Percentiles rank a stretch among this genome's conserved stretches.
Conservation (phyloP, 768 basidiomycete species). For the Mycena filopes region DNA sequence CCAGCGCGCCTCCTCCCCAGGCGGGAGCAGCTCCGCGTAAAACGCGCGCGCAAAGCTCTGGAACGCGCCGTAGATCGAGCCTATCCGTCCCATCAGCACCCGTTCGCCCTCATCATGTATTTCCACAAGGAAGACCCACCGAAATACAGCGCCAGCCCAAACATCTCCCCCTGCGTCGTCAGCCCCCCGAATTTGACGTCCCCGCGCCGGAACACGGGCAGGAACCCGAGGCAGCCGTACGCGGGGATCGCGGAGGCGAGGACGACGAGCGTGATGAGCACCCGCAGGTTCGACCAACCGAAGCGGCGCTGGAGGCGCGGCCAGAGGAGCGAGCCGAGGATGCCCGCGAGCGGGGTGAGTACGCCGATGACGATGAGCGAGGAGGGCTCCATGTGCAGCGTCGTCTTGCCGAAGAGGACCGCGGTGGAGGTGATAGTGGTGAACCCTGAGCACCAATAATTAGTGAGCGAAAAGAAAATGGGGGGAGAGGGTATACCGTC, state of each 20-base stretch:
- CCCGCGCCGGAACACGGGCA: conserved; percentile 58
- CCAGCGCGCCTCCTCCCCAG: conserved; percentile 91
- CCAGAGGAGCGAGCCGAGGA: conserved; percentile 86
- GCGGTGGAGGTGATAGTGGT: conserved; percentile 94
- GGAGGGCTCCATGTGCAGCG: conserved; percentile 81
- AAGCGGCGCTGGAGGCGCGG: conserved; percentile 75
- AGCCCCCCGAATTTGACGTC: conserved; percentile 74
- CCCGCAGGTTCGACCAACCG: conserved; percentile 71
- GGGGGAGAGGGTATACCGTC: conserved; percentile 71
- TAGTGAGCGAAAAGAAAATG: not conserved
- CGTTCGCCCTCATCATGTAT: not conserved
- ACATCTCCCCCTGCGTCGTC: conserved; percentile 88
- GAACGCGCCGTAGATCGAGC: conserved; percentile 87
- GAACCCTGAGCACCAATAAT: conserved; percentile 64
- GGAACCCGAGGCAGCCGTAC: conserved; percentile 87
- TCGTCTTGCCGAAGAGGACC: conserved; percentile 91
- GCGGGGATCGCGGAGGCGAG: conserved; percentile 75
- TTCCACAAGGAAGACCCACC: conserved; percentile 56
- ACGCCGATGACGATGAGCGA: conserved; percentile 84
- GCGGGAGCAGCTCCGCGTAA: conserved; percentile 88
- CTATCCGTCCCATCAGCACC: conserved; percentile 42
- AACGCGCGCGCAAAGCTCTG: conserved; percentile 90
- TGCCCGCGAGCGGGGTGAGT: conserved; percentile 81
- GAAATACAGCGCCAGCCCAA: conserved; percentile 82
- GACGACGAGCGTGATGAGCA: conserved; percentile 74